These are phyloP conservation scores for Rhodomyrtus tomentosa DNA, from an alignment of 345 rosid species.

Conservation along the genomic window DNA sequence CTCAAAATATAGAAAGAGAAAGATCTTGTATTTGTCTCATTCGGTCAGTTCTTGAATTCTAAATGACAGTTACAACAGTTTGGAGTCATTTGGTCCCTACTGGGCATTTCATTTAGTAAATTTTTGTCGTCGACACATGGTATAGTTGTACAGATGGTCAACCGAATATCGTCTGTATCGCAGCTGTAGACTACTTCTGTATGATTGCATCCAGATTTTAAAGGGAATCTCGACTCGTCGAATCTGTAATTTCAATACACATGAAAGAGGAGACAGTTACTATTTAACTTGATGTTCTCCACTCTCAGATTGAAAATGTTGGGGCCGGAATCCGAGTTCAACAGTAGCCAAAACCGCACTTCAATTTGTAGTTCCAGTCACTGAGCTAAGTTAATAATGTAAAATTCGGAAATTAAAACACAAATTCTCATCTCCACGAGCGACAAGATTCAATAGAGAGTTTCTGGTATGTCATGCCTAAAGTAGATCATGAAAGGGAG, in stretches of 20 bases:
- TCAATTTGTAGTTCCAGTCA: background rate
- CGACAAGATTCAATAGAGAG: background rate
- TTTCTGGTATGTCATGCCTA: background rate
- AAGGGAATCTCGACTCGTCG: background rate
- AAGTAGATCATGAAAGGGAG: background rate
- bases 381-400: background rate
- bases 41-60: background rate
- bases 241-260: background rate
- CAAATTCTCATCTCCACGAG: background rate
- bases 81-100: background rate
- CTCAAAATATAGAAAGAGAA: background rate
- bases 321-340: background rate
- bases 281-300: background rate
- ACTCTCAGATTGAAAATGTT: background rate
- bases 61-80: background rate
- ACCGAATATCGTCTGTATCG: background rate
- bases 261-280: no score
- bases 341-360: background rate
- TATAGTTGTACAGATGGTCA: background rate
- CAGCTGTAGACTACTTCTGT: background rate
- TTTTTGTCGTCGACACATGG: background rate
- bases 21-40: constrained; percentile 15
- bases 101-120: background rate
- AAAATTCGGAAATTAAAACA: background rate
- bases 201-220: background rate